Conservation (phyloP, 1,139 yeast genomes). For the Lodderomyces pseudojiufengensis region DNA sequence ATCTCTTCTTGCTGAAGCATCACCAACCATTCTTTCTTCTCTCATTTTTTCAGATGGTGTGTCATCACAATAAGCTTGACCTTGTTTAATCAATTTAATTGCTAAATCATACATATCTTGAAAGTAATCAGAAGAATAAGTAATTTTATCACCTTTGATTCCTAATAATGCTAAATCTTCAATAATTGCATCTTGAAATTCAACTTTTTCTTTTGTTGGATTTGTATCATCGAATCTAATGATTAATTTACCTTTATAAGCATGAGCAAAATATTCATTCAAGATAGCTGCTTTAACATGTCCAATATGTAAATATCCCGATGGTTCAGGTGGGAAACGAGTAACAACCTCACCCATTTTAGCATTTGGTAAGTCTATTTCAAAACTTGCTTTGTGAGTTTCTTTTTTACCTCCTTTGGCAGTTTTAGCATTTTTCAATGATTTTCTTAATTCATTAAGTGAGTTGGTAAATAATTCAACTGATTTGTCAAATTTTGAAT, state of each 20-base stretch:
- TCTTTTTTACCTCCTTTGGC: slow-evolving; percentile 60
- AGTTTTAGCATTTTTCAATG: slow-evolving; percentile 43
- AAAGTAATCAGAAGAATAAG: slow-evolving; percentile 92
- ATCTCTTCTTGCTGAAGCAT: slow-evolving; percentile 84
- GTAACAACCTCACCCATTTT: slow-evolving; percentile 92
- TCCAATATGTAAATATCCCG: slow-evolving; percentile 91
- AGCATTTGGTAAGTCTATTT: slow-evolving; percentile 88
- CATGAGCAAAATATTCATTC: slow-evolving; percentile 92
- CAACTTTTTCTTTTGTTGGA: slow-evolving; percentile 90
- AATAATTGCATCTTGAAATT: slow-evolving; percentile 86
- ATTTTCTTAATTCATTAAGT: slow-evolving; percentile 69
- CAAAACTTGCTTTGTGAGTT: slow-evolving; percentile 85
- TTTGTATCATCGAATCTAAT: slow-evolving; percentile 97
- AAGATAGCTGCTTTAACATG: slow-evolving; percentile 96
- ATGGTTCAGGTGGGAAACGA: slow-evolving; percentile 90
- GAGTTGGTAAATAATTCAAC: slow-evolving; percentile 67
- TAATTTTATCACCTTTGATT: slow-evolving; percentile 80
- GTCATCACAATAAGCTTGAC: slow-evolving; percentile 95
- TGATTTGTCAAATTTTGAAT: slow-evolving; percentile 65
- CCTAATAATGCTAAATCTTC: slow-evolving; percentile 88
- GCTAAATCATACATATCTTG: slow-evolving; percentile 85
- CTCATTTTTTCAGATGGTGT: slow-evolving; percentile 93
- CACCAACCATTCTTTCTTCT: slow-evolving; percentile 97
- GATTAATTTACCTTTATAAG: slow-evolving; percentile 89
- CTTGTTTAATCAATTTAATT: slow-evolving; percentile 81